Evolutionary conservation across 2,329 filamentous ascomycete species (phyloP), one percentile per base, ranked within the genome.

Genomic region (Ascocoryne sarcoides): DNA sequence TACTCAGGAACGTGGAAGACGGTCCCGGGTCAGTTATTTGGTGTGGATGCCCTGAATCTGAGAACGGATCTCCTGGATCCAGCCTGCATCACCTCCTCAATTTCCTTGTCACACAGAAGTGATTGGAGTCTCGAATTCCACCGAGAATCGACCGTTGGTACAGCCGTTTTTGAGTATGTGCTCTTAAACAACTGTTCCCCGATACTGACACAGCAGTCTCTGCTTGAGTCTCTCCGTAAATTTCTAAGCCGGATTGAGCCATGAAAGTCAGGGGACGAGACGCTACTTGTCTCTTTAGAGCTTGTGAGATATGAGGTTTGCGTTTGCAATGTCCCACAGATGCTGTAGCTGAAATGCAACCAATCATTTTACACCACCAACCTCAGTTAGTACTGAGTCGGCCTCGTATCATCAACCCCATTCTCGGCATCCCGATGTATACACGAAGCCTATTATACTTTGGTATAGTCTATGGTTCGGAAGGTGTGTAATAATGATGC

Each of bases 401-500:
- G 31, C 28, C 37, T 40, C 10, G 37, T 35, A 32, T n/a, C n/a
- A n/a, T n/a, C n/a, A n/a, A n/a, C n/a, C n/a, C n/a, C n/a, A n/a
- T n/a, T n/a, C 26, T 41, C 33, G 39, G 33, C 32, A 42, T 37
- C 9, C 34, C 39, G 33, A 43, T 23, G 32, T 7, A 26, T 7
- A 26, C 7, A 26, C n/a, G n/a, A 12, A 26, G 23, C 23, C 23
- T 26, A 26, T 26, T 12, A 26, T 7, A 7, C 12, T 26, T 26
- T 7, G 7, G 23, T 26, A 26, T 26, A 26, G 23, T 26, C 23
- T 26, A 7, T 26, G 23, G 23, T 12, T 12, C 23, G 12, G 23
- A 12, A 26, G 12, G 23, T 26, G 23, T 12, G 12, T 7, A 26
- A 26, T 12, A 26, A n/a, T n/a, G 7, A 26, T 26, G 23, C 12